phyloP scores from a whole-genome alignment of 2,329 filamentous ascomycete species.

The Ophiostoma himal-ulmi region DNA sequence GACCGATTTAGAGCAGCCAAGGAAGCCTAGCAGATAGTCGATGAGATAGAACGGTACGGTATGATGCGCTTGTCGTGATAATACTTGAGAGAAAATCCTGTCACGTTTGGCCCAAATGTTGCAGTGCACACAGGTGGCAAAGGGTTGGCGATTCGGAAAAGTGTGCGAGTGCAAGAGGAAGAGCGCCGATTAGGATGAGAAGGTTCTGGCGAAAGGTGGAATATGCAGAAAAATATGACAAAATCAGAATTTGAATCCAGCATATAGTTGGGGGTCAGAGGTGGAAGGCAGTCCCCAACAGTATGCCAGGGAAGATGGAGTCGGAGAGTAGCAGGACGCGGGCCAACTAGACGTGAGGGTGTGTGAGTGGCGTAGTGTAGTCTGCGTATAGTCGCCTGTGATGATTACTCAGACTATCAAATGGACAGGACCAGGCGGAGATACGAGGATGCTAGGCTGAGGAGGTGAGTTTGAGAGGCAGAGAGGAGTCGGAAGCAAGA shows the following conservation, averaged over 20 bases:
- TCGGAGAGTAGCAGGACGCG: background rate
- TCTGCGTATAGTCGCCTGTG: background rate
- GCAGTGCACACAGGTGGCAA: background rate
- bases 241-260: background rate
- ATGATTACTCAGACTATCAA: background rate
- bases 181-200: too few species aligned
- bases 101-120: background rate
- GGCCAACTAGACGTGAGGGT: conserved; percentile 2
- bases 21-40: background rate
- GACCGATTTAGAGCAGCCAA: background rate
- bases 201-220: background rate
- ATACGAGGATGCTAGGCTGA: background rate
- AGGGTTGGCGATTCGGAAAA: background rate
- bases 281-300: background rate
- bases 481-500: background rate
- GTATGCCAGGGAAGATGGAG: background rate
- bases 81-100: background rate
- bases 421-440: background rate
- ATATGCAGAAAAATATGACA: background rate
- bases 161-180: background rate
- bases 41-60: background rate
- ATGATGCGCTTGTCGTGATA: conserved; percentile 9
- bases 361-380: background rate
- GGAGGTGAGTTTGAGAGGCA: background rate
- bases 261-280: background rate